Percentiles rank a stretch among this genome's conserved stretches.
These are phyloP conservation scores for Thermothelomyces thermophilus DNA, from an alignment of 2,329 filamentous ascomycete species.

Conservation along the genomic window DNA sequence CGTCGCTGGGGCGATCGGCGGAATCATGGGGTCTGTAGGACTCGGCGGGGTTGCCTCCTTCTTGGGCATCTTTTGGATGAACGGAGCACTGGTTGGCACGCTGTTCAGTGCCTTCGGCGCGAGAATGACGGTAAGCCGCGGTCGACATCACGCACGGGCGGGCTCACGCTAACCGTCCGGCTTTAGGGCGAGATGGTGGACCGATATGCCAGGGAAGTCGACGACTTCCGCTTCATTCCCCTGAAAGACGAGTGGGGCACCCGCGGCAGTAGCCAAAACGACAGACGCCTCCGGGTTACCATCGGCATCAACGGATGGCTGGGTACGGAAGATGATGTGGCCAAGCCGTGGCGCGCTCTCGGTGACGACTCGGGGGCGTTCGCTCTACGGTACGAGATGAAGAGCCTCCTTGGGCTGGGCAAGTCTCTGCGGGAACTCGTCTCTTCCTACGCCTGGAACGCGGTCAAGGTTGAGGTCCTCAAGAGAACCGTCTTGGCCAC, in stretches of 20 bases:
- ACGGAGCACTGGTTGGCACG: slow-evolving; percentile 75
- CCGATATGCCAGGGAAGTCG: slow-evolving; percentile 77
- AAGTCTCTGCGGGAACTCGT: slow-evolving; percentile 66
- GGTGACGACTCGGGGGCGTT: slow-evolving; percentile 70
- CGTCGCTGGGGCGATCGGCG: slow-evolving; percentile 77
- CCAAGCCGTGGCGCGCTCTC: slow-evolving; percentile 72
- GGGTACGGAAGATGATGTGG: slow-evolving; percentile 64
- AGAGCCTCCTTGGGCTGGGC: slow-evolving; percentile 69
- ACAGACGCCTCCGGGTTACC: slow-evolving; percentile 63
- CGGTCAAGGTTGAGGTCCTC: slow-evolving; percentile 68
- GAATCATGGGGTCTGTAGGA: slow-evolving; percentile 77
- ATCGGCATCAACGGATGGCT: slow-evolving; percentile 88
- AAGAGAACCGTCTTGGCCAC: slow-evolving; percentile 64
- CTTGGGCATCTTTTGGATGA: slow-evolving; percentile 78
- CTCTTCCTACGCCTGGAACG: slow-evolving; percentile 65
- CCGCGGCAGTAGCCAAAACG: slow-evolving; percentile 27
- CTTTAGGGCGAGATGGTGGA: slow-evolving; percentile 71
- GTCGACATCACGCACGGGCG: not conserved
- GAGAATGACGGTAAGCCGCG: slow-evolving; percentile 49
- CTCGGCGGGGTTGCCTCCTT: slow-evolving; percentile 82
- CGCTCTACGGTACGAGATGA: slow-evolving; percentile 76
- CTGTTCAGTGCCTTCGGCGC: slow-evolving; percentile 87
- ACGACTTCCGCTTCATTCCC: slow-evolving; percentile 75
- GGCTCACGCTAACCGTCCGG: not conserved
- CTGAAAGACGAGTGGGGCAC: slow-evolving; percentile 46